Base-by-base conservation (phyloP, 805 yeast genomes). In the Blastobotrys peoriensis region DNA sequence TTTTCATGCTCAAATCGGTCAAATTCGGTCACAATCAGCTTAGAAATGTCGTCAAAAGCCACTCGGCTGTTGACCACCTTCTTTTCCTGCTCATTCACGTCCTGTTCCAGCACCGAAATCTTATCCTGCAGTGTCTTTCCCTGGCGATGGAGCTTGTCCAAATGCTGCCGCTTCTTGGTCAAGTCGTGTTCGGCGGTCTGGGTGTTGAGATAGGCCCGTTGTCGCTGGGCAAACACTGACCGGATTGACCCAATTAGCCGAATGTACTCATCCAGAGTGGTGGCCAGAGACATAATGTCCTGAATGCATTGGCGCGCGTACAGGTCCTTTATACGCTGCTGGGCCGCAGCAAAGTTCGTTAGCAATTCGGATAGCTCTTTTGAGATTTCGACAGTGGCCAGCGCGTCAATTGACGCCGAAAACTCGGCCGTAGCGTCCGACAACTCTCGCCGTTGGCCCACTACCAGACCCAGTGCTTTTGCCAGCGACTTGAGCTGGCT, bases 251-350 rank as follows among this genome's bases (percentile, higher is more conserved):
- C 81, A 20, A 89, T 77, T 13, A 81, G 68, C 40, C 98, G 74
- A 40, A 81, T 69, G 60, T 93, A 89, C 60, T 89, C 97, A 60
- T 91, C 96, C 33, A 91, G 68, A 0, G 95, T 86, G 20, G 84
- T 76, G 1, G 95, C 95, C 38, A 91, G 66, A 0, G 96, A 87
- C 50, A 91, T 67, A 56, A 88, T 78, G 53, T 91, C 97, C 61
- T 86, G 95, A 64, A 84, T 64, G 47, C 87, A 81, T 49, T 83
- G 79, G 49, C 96, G 75, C 51, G 81, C 88, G 38, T 86, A 67
- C 38, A 86, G 70, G 42, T 86, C 91, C 54, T 79, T 79, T 20
- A 89, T 73, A 50, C 84, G 76, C 27, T 67, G 57, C 58, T 89
- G 91, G 5, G 86, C 76, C 27, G 78, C 79, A 30, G 88, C 79